phyloP scores from a whole-genome alignment of 805 yeast species.

The Pichia ethanolica region DNA sequence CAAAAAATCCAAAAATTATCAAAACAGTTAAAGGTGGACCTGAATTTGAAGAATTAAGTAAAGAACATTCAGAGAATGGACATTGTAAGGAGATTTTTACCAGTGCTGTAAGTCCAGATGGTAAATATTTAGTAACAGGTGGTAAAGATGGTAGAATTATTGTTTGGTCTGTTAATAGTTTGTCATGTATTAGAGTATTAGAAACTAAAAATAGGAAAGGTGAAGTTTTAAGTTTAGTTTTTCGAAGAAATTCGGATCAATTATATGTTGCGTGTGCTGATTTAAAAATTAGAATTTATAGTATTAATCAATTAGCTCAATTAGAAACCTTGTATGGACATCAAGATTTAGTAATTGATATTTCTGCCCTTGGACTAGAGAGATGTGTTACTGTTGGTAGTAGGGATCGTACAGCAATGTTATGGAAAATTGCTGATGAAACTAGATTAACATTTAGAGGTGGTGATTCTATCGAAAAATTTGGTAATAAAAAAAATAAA shows the following conservation, averaged over 20 bases:
- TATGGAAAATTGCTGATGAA: conserved; percentile 96
- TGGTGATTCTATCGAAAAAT: conserved; percentile 52
- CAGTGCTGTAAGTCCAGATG: conserved; percentile 81
- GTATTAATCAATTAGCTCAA: conserved; percentile 79
- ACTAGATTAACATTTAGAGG: conserved; percentile 89
- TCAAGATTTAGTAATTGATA: conserved; percentile 81
- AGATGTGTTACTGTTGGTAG: conserved; percentile 95
- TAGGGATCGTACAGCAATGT: conserved; percentile 89
- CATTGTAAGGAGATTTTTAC: conserved; percentile 72
- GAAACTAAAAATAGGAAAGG: conserved; percentile 70
- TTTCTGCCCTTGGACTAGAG: conserved; percentile 75
- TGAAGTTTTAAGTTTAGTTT: conserved; percentile 61
- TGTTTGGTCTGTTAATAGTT: conserved; percentile 77
- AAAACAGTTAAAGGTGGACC: conserved; percentile 61
- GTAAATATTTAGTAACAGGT: conserved; percentile 84
- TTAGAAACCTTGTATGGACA: conserved; percentile 92
- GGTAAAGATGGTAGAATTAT: conserved; percentile 75
- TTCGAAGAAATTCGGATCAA: conserved; percentile 76
- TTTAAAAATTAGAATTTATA: conserved; percentile 79
- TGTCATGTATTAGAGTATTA: conserved; percentile 69
- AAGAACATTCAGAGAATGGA: conserved; percentile 54
- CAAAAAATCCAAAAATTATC: conserved; percentile 56
- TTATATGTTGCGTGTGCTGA: conserved; percentile 91
- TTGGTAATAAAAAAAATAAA: conserved; percentile 30
- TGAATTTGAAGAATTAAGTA: conserved; percentile 34